Conservation (phyloP, 805 yeast species). For the Lipomyces japonicus region DNA sequence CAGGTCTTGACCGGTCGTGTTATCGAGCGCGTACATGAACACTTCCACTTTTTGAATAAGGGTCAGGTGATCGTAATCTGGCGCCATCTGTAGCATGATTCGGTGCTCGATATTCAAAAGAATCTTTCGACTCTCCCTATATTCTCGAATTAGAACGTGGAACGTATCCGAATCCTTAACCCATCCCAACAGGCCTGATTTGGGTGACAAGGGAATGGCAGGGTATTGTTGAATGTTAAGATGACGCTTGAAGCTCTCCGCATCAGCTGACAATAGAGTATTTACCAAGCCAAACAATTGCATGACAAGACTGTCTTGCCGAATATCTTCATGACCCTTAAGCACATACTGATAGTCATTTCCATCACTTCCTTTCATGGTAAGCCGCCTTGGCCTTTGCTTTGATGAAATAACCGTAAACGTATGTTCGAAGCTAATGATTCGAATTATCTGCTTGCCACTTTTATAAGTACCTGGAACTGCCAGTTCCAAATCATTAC, state of each 20-base stretch:
- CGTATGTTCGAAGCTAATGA: slow-evolving; percentile 72
- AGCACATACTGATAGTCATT: slow-evolving; percentile 75
- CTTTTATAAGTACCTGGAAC: slow-evolving; percentile 92
- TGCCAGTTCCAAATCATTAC: slow-evolving; percentile 76
- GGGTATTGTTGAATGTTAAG: slow-evolving; percentile 87
- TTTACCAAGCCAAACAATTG: slow-evolving; percentile 94
- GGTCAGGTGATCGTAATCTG: slow-evolving; percentile 87
- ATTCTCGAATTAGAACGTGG: slow-evolving; percentile 87
- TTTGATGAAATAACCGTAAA: slow-evolving; percentile 87
- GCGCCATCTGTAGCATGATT: slow-evolving; percentile 96
- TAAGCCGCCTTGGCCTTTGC: slow-evolving; percentile 87
- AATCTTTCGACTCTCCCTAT: slow-evolving; percentile 86
- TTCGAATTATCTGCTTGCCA: slow-evolving; percentile 71
- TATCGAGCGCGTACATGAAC: slow-evolving; percentile 90
- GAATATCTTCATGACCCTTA: slow-evolving; percentile 96
- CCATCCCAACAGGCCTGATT: slow-evolving; percentile 96
- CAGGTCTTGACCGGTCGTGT: slow-evolving; percentile 92
- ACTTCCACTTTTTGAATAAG: slow-evolving; percentile 92
- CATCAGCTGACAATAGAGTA: slow-evolving; percentile 79
- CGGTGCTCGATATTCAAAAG: slow-evolving; percentile 89
- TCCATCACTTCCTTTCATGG: slow-evolving; percentile 85
- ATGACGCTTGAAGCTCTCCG: slow-evolving; percentile 95
- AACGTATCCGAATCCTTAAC: slow-evolving; percentile 96
- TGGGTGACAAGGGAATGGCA: slow-evolving; percentile 94
- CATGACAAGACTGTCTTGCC: slow-evolving; percentile 97